phyloP scores from a whole-genome alignment of 1,284 basidiomycete genomes.

The Apiotrichum gamsii region DNA sequence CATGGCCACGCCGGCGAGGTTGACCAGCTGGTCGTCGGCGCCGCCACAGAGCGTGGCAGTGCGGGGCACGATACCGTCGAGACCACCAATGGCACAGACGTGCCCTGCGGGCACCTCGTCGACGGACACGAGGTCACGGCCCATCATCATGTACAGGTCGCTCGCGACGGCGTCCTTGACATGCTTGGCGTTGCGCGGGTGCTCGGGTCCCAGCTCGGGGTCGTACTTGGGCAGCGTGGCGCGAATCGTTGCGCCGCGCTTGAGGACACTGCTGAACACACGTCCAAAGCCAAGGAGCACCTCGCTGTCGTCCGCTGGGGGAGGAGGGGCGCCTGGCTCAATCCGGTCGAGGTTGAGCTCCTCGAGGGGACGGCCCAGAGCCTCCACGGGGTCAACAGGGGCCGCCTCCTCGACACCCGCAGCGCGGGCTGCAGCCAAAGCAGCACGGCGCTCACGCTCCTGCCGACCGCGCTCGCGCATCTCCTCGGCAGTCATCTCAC shows the following conservation, averaged over 20 bases:
- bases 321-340: constrained; percentile 19
- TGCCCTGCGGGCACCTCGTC: constrained; percentile 86
- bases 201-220: constrained; percentile 57
- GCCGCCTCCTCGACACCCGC: constrained; percentile 18
- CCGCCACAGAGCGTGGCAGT: constrained; percentile 77
- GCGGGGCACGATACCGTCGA: constrained; percentile 84
- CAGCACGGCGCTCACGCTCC: constrained; percentile 55
- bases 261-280: constrained; percentile 82
- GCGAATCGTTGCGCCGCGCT: constrained; percentile 59
- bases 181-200: constrained; percentile 67
- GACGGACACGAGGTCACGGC: constrained; percentile 80
- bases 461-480: constrained; percentile 66
- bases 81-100: constrained; percentile 85
- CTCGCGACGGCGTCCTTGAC: constrained; percentile 60
- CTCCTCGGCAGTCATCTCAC: constrained; percentile 74
- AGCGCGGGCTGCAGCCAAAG: constrained; percentile 35
- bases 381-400: constrained; percentile 21
- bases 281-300: constrained; percentile 84
- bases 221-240: constrained; percentile 88
- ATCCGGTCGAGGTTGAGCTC: constrained; percentile 22
- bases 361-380: neutral
- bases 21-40: constrained; percentile 61
- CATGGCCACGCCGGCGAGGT: constrained; percentile 70
- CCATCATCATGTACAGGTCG: constrained; percentile 96
- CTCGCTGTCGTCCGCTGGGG: constrained; percentile 48